Evolutionary conservation across 1,284 basidiomycete species (phyloP).

Genomic region (Apiotrichum montevideense): DNA sequence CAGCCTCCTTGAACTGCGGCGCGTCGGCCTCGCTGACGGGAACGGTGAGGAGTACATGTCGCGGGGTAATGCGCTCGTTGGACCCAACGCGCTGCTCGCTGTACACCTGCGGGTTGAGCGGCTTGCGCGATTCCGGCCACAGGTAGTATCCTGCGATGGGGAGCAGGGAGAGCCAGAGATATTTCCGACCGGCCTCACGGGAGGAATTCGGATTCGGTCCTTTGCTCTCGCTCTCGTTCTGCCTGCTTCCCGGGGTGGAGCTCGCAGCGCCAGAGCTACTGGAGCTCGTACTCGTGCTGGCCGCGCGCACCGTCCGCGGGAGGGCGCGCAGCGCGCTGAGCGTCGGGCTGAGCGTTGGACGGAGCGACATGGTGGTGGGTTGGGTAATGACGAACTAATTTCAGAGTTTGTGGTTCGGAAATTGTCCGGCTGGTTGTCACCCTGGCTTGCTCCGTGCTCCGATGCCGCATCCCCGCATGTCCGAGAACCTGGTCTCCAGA

Average conservation of each 20-base stretch:
- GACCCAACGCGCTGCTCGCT: slow-evolving; percentile 26
- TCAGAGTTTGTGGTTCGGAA: too few relatives aligned
- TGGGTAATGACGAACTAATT: background rate
- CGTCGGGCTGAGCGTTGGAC: background rate
- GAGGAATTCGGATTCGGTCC: too few relatives aligned
- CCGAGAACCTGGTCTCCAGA: background rate
- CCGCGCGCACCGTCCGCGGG: too few relatives aligned
- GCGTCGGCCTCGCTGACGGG: slow-evolving; percentile 1
- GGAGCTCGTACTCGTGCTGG: too few relatives aligned
- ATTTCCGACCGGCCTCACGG: too few relatives aligned
- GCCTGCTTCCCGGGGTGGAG: too few relatives aligned
- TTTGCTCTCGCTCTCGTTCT: too few relatives aligned
- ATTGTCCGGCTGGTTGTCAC: too few relatives aligned
- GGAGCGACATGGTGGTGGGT: background rate
- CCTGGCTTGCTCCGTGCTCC: too few relatives aligned
- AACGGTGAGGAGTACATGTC: slow-evolving; percentile 28
- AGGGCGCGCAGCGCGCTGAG: too few relatives aligned
- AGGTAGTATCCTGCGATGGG: slow-evolving; percentile 9
- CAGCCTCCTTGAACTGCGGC: slow-evolving; percentile 3
- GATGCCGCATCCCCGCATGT: too few relatives aligned
- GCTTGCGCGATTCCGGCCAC: background rate
- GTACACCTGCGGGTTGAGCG: slow-evolving; percentile 30
- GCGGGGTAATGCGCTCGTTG: slow-evolving; percentile 15
- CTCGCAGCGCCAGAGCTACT: too few relatives aligned
- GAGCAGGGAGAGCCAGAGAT: background rate